Evolutionary conservation across 2,329 filamentous ascomycete genomes (phyloP), one percentile per base, ranked within the genome.

Genomic region (Bisporella sp.): DNA sequence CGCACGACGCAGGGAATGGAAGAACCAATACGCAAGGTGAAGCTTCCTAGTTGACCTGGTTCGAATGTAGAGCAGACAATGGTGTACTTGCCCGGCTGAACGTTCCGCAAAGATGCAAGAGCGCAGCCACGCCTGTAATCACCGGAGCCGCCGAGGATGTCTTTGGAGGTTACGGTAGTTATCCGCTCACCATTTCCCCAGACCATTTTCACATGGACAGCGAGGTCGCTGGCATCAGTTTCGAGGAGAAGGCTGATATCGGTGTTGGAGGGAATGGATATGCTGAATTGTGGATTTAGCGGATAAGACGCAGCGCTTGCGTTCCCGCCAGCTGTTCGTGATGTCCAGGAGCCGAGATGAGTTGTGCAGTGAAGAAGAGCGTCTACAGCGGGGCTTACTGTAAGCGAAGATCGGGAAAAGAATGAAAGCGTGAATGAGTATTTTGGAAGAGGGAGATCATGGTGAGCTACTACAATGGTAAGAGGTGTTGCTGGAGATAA

Each of bases 31-130:
- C 82, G 80, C 6, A 99, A 73, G 1, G 76, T 80, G 62, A 95
- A 97, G 45, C 76, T 75, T 4, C 86, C 87, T 1, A 81, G 73
- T 62, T 95, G 88, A 6, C 85, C 85, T 0, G 85, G 77, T 55
- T 95, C 89, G 65, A 95, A 97, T 0, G 92, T 95, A 2, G 89
- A 96, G 64, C 87, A 92, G 5, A 96, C 85, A 50, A 96, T 76
- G 0, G 89, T 96, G 67, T 97, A 99, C 0, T 75, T 75, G 0
- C 92, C 92, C 1, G 80, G 71, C 39, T 83, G 81, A 13, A 96
- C 21, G 71, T 56, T 62, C 61, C 66, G 58, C 5, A 79, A 70
- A 54, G 87, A 79, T 3, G 85, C 83, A 32, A 90, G 73, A 4
- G 87, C 87, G 64, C 86, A 88, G 31, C 87, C 86, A 31, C 85